Base-by-base conservation (phyloP, 2,329 filamentous ascomycete species). In the Ascochyta koolunga region DNA sequence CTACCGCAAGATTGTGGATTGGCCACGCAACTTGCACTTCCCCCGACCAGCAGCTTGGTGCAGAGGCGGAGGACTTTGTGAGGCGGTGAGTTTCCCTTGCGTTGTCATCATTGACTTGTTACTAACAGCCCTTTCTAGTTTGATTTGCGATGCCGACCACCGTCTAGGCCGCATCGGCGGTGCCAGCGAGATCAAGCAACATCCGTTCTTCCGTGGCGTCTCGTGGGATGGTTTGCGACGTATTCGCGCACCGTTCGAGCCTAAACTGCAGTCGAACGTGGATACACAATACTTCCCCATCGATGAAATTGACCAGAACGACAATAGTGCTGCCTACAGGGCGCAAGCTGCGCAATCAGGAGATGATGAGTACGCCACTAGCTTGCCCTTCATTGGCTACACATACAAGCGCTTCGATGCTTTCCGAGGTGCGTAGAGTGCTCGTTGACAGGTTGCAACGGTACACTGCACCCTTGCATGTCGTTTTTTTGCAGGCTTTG, bases 211-310 rank as follows among this genome's bases (percentile, higher is more conserved):
- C 89, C 89, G 90, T 29, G 95, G 95, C 47, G 95, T 99, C 24
- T 89, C 96, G 64, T 99, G 96, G 82, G 91, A 97, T 63, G 90
- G 89, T 66, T 83, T 99, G 63, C 91, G 95, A 61, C 88, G 89
- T 56, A 98, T 99, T 70, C 89, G 93, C 32, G 95, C 95, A 54
- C 95, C 95, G 0, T 99, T 99, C 73, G 93, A 98, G 79, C 95
- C 95, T 2, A 91, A 92, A 70, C 82, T 99, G 61, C 89, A 90
- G 56, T 96, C 91, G 59, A 95, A 95, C 75, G 89, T 96, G 68
- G 95, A 99, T 73, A 96, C 95, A 18, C 93, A 93, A 40, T 98
- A 99, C 82, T 99, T 99, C 86, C 95, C 95, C 9, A 97, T 92
- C 46, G 95, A 99, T 72, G 95, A 99, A 77, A 97, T 99, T 71